A percentile compares a stretch with the other conserved stretches of the same genome.
Conservation (phyloP, 2,329 filamentous ascomycete genomes). For the Pyricularia sp. region DNA sequence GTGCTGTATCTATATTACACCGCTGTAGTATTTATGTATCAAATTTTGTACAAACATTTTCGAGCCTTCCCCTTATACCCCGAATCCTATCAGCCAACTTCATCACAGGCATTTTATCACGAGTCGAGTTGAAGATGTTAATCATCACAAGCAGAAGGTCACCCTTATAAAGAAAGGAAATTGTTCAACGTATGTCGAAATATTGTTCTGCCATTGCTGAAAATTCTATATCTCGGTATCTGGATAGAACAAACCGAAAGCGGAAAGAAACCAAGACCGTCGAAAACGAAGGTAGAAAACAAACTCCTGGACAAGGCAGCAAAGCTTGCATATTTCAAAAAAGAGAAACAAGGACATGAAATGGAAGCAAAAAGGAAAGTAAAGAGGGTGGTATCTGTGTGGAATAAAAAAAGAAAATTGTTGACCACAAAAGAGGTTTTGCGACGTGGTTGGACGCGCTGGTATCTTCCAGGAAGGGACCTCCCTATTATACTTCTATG, state of each 20-base stretch:
- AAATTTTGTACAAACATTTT: neutral
- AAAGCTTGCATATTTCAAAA: neutral
- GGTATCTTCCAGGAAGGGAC: neutral
- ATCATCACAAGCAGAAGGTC: too few relatives aligned
- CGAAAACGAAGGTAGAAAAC: neutral
- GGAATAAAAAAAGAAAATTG: neutral
- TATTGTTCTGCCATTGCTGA: neutral
- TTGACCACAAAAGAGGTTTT: neutral
- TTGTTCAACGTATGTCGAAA: neutral
- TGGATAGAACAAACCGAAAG: neutral
- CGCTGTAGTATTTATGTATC: neutral
- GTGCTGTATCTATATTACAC: neutral
- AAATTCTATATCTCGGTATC: neutral
- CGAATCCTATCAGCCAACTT: neutral
- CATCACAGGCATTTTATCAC: neutral
- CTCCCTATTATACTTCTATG: neutral
- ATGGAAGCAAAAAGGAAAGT: neutral
- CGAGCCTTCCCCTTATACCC: neutral
- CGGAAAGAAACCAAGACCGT: neutral
- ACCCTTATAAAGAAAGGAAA: too few relatives aligned
- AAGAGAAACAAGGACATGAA: conserved; percentile 1
- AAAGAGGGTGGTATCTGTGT: neutral
- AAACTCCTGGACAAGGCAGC: neutral
- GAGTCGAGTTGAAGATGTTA: too few relatives aligned
- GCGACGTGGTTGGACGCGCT: neutral